phyloP scores from a whole-genome alignment of 371 early-diverging fungal species.

The Phascolomyces articulosus region DNA sequence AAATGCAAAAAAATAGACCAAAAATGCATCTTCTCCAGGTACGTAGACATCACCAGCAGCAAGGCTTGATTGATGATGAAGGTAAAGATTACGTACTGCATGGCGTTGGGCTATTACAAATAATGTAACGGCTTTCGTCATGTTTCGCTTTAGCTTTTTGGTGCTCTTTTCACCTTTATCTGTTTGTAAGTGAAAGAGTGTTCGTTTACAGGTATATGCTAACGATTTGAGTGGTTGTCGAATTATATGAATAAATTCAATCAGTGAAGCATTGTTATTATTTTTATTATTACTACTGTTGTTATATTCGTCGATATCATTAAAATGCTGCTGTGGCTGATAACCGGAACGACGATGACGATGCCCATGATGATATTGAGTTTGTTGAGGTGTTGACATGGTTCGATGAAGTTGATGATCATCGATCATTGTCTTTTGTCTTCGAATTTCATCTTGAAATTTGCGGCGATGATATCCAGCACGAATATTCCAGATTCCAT shows the following conservation, averaged over 20 bases:
- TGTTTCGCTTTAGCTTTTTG: constrained; percentile 23
- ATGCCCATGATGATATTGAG: background rate
- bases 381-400: background rate
- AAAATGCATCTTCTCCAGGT: constrained; percentile 67
- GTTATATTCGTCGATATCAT: background rate
- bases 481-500: constrained; percentile 41
- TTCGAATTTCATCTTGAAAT: constrained; percentile 45
- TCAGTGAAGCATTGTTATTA: constrained; percentile 25
- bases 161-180: constrained; percentile 10
- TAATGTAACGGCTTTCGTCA: constrained; percentile 43
- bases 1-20: constrained; percentile 80
- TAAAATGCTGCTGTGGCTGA: background rate
- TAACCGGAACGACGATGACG: background rate
- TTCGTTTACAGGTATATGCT: constrained; percentile 67
- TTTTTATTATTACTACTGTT: background rate
- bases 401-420: constrained; percentile 3
- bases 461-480: constrained; percentile 47
- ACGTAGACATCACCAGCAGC: background rate
- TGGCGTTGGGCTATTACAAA: constrained; percentile 47
- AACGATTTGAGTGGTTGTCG: constrained; percentile 66
- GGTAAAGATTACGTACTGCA: constrained; percentile 35
- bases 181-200: constrained; percentile 52
- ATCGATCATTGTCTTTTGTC: constrained; percentile 28
- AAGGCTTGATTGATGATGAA: constrained; percentile 6
- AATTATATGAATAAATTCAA: constrained; percentile 60